Evolutionary conservation across 2,329 filamentous ascomycete species (phyloP).

Genomic region (Periconia macrospinosa): DNA sequence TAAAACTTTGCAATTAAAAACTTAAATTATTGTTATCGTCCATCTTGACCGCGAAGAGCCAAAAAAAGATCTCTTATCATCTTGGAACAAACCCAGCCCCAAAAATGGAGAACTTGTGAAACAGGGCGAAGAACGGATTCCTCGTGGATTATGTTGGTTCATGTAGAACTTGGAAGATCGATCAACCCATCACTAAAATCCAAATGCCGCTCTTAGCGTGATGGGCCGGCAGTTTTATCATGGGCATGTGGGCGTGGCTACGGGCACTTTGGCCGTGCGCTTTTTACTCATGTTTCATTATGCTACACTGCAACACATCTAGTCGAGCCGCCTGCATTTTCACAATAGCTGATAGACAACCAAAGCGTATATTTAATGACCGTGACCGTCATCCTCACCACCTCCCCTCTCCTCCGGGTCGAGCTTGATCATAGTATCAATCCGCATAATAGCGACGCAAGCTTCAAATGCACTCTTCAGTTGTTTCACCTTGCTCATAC

Average conservation of each 20-base stretch:
- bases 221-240: background rate
- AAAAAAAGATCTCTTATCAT: too few relatives aligned
- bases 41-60: too few relatives aligned
- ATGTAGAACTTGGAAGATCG: too few relatives aligned
- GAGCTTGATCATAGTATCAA: conserved; percentile 97
- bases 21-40: too few relatives aligned
- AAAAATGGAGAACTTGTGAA: too few relatives aligned
- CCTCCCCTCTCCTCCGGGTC: conserved; percentile 81
- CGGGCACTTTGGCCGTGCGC: background rate
- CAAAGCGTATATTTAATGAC: conserved; percentile 58
- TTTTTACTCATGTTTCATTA: background rate
- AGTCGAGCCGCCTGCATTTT: background rate
- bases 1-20: too few relatives aligned
- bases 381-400: conserved; percentile 79
- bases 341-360: background rate
- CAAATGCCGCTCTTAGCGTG: too few relatives aligned
- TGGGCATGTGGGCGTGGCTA: background rate
- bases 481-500: conserved; percentile 97
- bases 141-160: too few relatives aligned
- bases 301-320: background rate
- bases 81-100: too few relatives aligned
- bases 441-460: conserved; percentile 98
- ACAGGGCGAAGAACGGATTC: too few relatives aligned
- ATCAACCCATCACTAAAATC: too few relatives aligned
- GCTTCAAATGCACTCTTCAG: conserved; percentile 98